Evolutionary conservation across 306 rosid species (phyloP).

Genomic region (Malus fusca): DNA sequence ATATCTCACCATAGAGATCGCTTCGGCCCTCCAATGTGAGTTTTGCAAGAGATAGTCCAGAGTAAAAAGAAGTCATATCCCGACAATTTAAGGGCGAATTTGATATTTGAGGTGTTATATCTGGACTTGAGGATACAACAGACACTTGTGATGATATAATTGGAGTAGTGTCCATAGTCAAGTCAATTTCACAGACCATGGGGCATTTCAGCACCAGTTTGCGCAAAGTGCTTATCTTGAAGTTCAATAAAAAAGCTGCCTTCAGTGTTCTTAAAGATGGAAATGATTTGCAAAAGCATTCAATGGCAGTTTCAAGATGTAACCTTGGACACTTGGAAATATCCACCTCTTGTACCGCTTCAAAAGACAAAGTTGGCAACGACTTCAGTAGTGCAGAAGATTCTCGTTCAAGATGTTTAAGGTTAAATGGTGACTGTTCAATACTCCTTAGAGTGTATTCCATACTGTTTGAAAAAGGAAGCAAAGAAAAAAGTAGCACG

Average conservation of each 20-base stretch:
- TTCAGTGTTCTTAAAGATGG: slow-evolving; percentile 54
- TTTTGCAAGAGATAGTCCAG: slow-evolving; percentile 34
- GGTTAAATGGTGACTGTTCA: slow-evolving; percentile 20
- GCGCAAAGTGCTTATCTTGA: slow-evolving; percentile 29
- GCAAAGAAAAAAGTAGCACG: slow-evolving; percentile 47
- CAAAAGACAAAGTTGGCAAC: slow-evolving; percentile 37
- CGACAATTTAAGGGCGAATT: slow-evolving; percentile 22
- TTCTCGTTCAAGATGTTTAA: slow-evolving; percentile 28
- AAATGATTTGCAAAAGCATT: slow-evolving; percentile 54
- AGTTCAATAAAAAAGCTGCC: slow-evolving; percentile 57
- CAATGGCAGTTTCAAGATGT: slow-evolving; percentile 49
- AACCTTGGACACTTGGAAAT: slow-evolving; percentile 64
- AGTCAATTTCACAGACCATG: slow-evolving; percentile 51
- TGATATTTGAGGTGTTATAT: slow-evolving; percentile 18
- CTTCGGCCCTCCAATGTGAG: slow-evolving; percentile 73
- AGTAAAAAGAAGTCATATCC: slow-evolving; percentile 21
- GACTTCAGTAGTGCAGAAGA: slow-evolving; percentile 13
- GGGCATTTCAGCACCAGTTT: slow-evolving; percentile 47
- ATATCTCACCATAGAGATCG: slow-evolving; percentile 59
- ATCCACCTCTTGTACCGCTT: slow-evolving; percentile 63
- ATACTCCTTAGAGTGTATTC: slow-evolving; percentile 29
- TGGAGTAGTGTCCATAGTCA: slow-evolving; percentile 62
- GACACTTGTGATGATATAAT: slow-evolving; percentile 45
- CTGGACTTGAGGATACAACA: slow-evolving; percentile 32
- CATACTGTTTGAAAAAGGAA: slow-evolving; percentile 43